Evolutionary conservation across 2,329 filamentous ascomycete genomes (phyloP), one percentile per base, ranked within the genome.

Genomic region (Fusarium protoensiforme): DNA sequence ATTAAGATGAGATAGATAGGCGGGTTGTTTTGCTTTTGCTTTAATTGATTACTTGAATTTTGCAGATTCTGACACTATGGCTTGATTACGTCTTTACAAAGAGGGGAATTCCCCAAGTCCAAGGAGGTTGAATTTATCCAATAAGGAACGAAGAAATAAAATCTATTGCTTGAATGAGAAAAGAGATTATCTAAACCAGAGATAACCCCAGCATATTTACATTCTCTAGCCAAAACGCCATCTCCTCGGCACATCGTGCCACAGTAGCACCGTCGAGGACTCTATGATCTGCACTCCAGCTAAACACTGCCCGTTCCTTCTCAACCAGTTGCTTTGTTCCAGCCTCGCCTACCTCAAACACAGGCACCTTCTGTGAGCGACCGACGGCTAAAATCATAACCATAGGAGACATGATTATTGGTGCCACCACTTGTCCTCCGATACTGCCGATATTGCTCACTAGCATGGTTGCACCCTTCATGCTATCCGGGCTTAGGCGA

Each of bases 151-250:
- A 38, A 38, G 36, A 38, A 38, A 5, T 14, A 6, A 2, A 5
- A 38, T 16, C 18, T 9, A n/a, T 38, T 36, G 22, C 11, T 8
- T 43, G 13, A 22, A 22, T 14, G 6, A 22, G n/a, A 43, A 22
- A 4, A 24, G 13, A 24, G 13, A 20, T 5, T 48, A 10, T n/a
- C 29, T 54, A 33, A 29, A 33, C 31, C n/a, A 56, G 14, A 24
- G 31, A 24, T n/a, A 56, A 9, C 13, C 53, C 53, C 53, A 56
- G 5, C 29, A 36, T 36, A 10, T 39, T 29, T 11, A 20, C 18
- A n/a, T 58, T 58, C 22, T 58, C 64, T n/a, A 69, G 22, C 67
- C 67, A 69, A 11, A 27, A 31, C 1, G n/a, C 67, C 10, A 60
- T 39, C 5, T 59, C 27, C 27, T 67, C 51, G 2, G 67, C 67